Conservation (phyloP, 495 filamentous ascomycete species). For the Hypoxylon lienhwacheense region DNA sequence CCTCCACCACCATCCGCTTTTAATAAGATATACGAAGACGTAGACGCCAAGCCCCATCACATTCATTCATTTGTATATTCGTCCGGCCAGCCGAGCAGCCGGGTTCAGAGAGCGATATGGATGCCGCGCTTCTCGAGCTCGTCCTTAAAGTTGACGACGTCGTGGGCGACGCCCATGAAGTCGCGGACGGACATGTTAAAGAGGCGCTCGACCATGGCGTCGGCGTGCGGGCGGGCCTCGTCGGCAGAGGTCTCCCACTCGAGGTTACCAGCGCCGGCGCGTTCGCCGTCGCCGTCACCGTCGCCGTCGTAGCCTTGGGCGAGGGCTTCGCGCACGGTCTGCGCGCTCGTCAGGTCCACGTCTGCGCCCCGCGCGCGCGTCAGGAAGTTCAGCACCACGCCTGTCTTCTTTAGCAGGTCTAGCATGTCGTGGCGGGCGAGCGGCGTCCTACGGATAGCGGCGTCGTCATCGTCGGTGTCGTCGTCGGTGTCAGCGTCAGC, state of each 20-base stretch:
- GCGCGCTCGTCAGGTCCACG: background rate
- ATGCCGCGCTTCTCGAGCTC: background rate
- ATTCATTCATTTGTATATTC: no score
- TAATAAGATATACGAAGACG: no score
- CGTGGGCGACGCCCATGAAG: background rate
- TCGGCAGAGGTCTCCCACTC: background rate
- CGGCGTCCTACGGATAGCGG: background rate
- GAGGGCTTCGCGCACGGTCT: background rate
- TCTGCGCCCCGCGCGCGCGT: background rate
- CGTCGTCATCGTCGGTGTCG: background rate
- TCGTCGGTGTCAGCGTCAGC: background rate
- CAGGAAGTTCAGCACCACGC: constrained; percentile 3
- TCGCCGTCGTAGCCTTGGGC: background rate
- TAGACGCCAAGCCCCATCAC: no score
- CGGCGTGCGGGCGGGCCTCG: background rate
- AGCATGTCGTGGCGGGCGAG: background rate
- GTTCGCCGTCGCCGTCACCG: background rate
- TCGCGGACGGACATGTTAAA: constrained; percentile 4
- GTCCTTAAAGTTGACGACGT: background rate
- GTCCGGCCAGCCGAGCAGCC: no score
- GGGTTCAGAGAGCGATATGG: no score
- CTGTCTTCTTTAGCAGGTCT: background rate
- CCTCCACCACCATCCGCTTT: background rate
- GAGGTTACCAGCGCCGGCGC: background rate
- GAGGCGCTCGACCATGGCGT: background rate